These are phyloP conservation scores for Phaseolus lunatus DNA, from an alignment of 306 rosid species.

Conservation along the genomic window DNA sequence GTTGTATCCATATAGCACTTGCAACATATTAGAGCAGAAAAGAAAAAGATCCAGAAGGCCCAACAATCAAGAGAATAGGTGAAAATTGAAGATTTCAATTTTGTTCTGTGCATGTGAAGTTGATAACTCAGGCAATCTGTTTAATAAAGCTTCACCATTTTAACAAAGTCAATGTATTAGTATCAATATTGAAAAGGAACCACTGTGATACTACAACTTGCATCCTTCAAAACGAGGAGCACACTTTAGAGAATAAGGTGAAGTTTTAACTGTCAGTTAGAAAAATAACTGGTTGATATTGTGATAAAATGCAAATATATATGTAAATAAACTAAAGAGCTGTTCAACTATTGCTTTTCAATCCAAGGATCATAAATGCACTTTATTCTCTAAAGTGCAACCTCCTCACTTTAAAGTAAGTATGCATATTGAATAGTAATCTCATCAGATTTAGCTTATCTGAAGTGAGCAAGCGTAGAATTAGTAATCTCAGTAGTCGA, in stretches of 20 bases:
- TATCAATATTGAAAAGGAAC: constrained; percentile 9
- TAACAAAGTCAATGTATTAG: background rate
- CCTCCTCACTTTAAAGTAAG: background rate
- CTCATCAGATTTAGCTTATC: background rate
- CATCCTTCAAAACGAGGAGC: background rate
- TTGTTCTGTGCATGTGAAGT: background rate
- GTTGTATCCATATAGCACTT: constrained; percentile 41
- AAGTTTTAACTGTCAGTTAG: background rate
- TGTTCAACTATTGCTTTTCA: background rate
- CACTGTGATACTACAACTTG: background rate
- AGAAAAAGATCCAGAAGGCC: constrained; percentile 9
- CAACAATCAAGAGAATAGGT: background rate
- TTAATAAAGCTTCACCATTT: background rate
- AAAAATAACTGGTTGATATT: background rate
- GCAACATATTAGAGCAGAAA: constrained; percentile 27
- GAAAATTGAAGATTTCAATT: background rate
- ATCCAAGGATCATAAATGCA: background rate
- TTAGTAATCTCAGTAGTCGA: background rate
- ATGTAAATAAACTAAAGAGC: background rate
- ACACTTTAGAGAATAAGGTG: background rate
- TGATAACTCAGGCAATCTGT: background rate
- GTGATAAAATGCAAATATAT: background rate
- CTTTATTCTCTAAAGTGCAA: background rate
- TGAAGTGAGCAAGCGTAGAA: background rate
- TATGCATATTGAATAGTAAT: background rate